A percentile compares a stretch with the other conserved stretches of the same genome.
Conservation (phyloP, 148 eudicot species). For the Polygonum maritimum region DNA sequence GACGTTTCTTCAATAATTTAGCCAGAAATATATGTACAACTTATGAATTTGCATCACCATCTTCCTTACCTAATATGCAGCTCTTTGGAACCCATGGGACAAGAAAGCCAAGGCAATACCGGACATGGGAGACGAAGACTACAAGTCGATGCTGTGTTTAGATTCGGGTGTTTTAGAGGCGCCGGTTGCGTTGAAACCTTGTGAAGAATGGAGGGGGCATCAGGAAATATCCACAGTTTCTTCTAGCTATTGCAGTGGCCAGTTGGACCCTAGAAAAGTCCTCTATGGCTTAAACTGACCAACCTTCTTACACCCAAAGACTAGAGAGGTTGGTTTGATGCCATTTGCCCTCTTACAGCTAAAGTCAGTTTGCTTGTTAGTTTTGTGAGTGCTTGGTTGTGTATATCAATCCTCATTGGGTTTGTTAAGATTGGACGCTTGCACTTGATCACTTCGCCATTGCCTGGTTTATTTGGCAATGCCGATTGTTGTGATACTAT, state of each 20-base stretch:
- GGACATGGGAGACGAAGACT: constrained; percentile 73
- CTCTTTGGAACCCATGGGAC: constrained; percentile 94
- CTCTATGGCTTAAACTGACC: constrained; percentile 12
- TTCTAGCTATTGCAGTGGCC: constrained; percentile 88
- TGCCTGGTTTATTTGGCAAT: neutral
- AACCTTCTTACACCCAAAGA: neutral
- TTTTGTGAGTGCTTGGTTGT: neutral
- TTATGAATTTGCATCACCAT: too few species aligned
- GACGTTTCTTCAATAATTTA: neutral
- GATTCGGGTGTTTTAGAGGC: constrained; percentile 69
- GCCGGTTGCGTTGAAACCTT: constrained; percentile 55
- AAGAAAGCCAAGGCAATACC: constrained; percentile 64
- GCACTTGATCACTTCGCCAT: neutral
- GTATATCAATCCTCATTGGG: neutral
- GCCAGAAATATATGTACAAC: too few species aligned
- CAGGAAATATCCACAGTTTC: constrained; percentile 72
- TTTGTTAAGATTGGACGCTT: neutral
- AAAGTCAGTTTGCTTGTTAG: neutral
- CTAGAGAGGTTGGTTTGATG: neutral
- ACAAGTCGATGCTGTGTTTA: constrained; percentile 67
- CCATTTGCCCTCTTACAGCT: neutral
- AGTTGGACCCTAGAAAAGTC: constrained; percentile 68
- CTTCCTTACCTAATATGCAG: constrained; percentile 20
- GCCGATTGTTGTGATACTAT: neutral
- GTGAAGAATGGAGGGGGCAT: constrained; percentile 74